Evolutionary conservation across 768 basidiomycete genomes (phyloP), one percentile per base, ranked within the genome.

Genomic region (Lactarius tabidus): DNA sequence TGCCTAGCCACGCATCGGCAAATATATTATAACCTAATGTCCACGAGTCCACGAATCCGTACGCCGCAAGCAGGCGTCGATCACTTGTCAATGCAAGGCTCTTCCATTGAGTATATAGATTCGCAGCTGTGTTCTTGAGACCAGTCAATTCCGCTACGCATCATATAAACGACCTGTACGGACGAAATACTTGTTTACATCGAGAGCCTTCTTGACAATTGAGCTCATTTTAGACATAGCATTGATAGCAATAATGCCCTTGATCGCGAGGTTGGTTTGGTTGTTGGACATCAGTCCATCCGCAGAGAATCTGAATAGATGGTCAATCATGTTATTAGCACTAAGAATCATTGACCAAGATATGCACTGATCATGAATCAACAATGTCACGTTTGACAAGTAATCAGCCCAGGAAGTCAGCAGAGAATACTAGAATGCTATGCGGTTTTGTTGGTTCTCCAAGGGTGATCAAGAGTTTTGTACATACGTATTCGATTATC

Each of bases 21-120:
- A 79, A 87, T 56, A 89, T 70, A 75, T 88, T 88, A 74, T 89
- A 88, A 10, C 82, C 74, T 26, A 86, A 70, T 4, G 83, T 83
- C 85, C 85, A 87, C 65, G 81, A 82, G 54, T n/a, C 56, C 20
- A 51, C 6, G 35, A 58, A 28, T 15, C 65, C 26, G 59, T 62
- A 41, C 54, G 62, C 57, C 33, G 18, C 29, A 41, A 61, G 48
- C 35, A 41, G 29, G 31, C 45, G 9, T 59, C 64, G 57, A 69
- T 57, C 54, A 33, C 10, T 52, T 45, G 58, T 38, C 2, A 60
- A 33, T n/a, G 66, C 63, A 9, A 65, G 33, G 12, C n/a, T 18
- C 63, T 65, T 60, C 66, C 63, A 65, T 33, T 67, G 62, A 23
- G 10, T 8, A 20, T 65, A 65, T 6, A 67, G 58, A 1, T 2